phyloP scores from a whole-genome alignment of 2,329 filamentous ascomycete genomes.

The Dactylellina sp. region DNA sequence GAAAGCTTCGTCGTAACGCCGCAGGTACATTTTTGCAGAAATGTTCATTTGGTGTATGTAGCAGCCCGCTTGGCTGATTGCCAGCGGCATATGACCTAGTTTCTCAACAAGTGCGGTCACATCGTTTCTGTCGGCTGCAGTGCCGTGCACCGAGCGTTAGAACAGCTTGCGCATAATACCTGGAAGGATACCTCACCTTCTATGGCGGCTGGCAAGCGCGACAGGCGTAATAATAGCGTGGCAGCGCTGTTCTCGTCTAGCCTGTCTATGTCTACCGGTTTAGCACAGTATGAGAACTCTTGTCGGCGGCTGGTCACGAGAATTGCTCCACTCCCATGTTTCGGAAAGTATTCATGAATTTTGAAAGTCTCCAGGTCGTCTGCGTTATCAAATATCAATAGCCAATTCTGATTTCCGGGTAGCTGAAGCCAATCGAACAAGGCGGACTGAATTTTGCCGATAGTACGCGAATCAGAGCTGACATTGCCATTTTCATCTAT shows the following conservation, averaged over 20 bases:
- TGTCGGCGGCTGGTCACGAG: conserved; percentile 23
- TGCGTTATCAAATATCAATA: conserved; percentile 30
- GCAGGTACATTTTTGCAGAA: background rate
- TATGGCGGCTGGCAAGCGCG: background rate
- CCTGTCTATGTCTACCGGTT: conserved; percentile 4
- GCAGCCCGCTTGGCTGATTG: conserved; percentile 35
- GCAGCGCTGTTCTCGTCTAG: conserved; percentile 10
- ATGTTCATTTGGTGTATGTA: conserved; percentile 26
- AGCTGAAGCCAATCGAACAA: conserved; percentile 9
- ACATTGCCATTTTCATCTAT: conserved; percentile 1
- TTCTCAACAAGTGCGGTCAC: conserved; percentile 23
- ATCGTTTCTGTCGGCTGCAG: conserved; percentile 7
- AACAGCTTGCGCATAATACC: background rate
- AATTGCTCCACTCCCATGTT: conserved; percentile 11
- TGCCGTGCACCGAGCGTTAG: too few species aligned
- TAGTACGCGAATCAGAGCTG: background rate
- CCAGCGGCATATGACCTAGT: conserved; percentile 47
- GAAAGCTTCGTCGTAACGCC: conserved; percentile 17
- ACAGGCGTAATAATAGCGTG: conserved; percentile 10
- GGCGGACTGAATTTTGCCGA: background rate
- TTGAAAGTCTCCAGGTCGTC: conserved; percentile 33
- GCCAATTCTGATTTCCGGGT: conserved; percentile 3
- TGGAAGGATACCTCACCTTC: background rate
- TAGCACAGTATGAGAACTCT: conserved; percentile 14
- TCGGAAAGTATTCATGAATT: conserved; percentile 23